Percentiles rank a stretch among this genome's conserved stretches.
Conservation (phyloP, 148 eudicot genomes). For the Arctostaphylos glauca region DNA sequence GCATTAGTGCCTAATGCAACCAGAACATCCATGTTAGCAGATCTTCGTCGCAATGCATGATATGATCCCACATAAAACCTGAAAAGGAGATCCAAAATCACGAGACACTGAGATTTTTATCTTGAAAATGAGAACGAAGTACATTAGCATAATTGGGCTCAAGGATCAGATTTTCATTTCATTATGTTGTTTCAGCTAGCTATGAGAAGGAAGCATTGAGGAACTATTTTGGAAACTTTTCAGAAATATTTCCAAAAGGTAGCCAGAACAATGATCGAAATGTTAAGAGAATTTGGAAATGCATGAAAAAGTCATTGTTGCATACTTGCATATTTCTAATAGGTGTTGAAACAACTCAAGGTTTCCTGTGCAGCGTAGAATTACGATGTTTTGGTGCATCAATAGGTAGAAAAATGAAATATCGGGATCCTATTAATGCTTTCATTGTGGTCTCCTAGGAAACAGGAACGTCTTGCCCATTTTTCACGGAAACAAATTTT, state of each 20-base stretch:
- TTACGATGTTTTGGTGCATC: neutral
- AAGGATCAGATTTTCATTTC: neutral
- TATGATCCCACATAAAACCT: constrained; percentile 93
- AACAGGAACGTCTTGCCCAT: neutral
- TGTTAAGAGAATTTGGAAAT: neutral
- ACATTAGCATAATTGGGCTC: constrained; percentile 9
- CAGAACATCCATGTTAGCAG: constrained; percentile 97
- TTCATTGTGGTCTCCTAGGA: neutral
- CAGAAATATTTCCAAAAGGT: neutral
- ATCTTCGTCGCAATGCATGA: constrained; percentile 78
- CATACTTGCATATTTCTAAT: neutral
- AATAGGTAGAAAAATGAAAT: neutral
- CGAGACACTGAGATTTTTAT: neutral
- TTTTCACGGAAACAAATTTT: neutral
- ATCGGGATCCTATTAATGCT: neutral
- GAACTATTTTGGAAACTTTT: neutral
- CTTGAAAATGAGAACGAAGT: neutral
- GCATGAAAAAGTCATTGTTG: neutral
- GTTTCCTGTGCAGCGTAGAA: neutral
- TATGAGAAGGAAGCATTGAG: neutral
- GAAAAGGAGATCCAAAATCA: constrained; percentile 26
- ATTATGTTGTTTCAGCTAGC: neutral
- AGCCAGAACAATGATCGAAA: neutral
- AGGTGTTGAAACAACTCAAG: neutral
- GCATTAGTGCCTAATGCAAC: constrained; percentile 98